Evolutionary conservation across 2,329 filamentous ascomycete species (phyloP).

Genomic region (Penicillium sp.): DNA sequence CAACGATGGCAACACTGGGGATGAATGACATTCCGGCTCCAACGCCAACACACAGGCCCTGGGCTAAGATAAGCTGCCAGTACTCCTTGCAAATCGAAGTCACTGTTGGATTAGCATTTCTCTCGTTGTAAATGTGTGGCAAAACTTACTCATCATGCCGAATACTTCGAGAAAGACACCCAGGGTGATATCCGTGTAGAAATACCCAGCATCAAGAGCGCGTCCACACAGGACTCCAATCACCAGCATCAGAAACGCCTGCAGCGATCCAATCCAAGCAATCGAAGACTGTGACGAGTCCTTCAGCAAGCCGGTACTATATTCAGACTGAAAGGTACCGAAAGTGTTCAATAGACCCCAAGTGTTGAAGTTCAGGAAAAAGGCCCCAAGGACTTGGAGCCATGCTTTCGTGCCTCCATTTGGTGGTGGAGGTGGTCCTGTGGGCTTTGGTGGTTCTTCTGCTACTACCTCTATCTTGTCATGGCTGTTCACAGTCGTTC

Average conservation of each 20-base stretch:
- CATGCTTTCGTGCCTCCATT: slow-evolving; percentile 27
- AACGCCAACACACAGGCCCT: slow-evolving; percentile 28
- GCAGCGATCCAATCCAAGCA: slow-evolving; percentile 45
- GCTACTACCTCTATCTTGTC: not conserved
- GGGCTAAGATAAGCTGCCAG: not conserved
- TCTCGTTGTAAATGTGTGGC: not conserved
- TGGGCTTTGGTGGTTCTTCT: not conserved
- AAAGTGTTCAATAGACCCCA: slow-evolving; percentile 36
- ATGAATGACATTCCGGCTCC: slow-evolving; percentile 45
- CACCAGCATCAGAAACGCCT: slow-evolving; percentile 46
- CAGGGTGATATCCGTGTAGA: slow-evolving; percentile 9
- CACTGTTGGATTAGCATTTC: not conserved
- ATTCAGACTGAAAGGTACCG: slow-evolving; percentile 43
- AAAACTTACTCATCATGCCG: not conserved
- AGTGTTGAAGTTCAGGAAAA: slow-evolving; percentile 31
- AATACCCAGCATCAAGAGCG: slow-evolving; percentile 43
- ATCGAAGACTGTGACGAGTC: slow-evolving; percentile 34
- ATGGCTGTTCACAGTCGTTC: not conserved
- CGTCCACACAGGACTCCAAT: slow-evolving; percentile 42
- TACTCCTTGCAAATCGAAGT: not conserved
- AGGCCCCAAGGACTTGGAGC: slow-evolving; percentile 29
- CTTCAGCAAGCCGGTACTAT: slow-evolving; percentile 29
- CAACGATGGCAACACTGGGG: slow-evolving; percentile 39
- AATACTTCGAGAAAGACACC: not conserved
- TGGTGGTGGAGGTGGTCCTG: slow-evolving; percentile 2